Evolutionary conservation across 1,284 basidiomycete genomes (phyloP).

Genomic region (Marasmius fiardii): DNA sequence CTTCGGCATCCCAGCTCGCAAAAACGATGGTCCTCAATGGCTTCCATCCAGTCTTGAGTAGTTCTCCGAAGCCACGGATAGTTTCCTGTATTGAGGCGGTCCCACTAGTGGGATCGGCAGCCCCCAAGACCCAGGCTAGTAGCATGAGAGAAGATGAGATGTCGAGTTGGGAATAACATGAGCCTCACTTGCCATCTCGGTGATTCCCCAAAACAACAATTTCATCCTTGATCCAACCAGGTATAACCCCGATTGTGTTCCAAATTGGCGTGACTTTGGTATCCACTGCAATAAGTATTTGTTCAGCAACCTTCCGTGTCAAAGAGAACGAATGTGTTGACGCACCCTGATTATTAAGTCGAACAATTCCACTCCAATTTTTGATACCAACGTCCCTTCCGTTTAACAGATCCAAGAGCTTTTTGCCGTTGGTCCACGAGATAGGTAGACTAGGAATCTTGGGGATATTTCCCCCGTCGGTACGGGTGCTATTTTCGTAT

Average conservation of each 20-base stretch:
- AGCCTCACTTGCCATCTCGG: slow-evolving; percentile 62
- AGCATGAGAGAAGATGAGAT: slow-evolving; percentile 9
- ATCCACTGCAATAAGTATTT: slow-evolving; percentile 41
- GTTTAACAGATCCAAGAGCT: slow-evolving; percentile 31
- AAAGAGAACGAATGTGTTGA: not conserved
- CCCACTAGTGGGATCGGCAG: slow-evolving; percentile 77
- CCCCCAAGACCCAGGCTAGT: slow-evolving; percentile 54
- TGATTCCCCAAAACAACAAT: slow-evolving; percentile 86
- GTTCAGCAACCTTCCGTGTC: not conserved
- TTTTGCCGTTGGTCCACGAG: slow-evolving; percentile 53
- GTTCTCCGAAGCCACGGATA: slow-evolving; percentile 65
- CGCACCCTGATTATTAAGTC: slow-evolving; percentile 51
- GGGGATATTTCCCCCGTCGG: slow-evolving; percentile 61
- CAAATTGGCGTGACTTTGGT: slow-evolving; percentile 63
- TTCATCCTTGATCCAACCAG: slow-evolving; percentile 85
- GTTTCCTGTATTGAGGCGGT: slow-evolving; percentile 74
- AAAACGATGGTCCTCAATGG: slow-evolving; percentile 77
- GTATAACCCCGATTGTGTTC: slow-evolving; percentile 86
- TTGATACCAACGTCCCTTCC: slow-evolving; percentile 27
- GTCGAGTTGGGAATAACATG: not conserved
- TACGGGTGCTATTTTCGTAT: slow-evolving; percentile 73
- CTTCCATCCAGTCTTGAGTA: slow-evolving; percentile 72
- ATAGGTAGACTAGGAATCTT: slow-evolving; percentile 70
- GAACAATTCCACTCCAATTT: slow-evolving; percentile 33
- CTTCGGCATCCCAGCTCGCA: slow-evolving; percentile 81